Evolutionary conservation across 2,329 filamentous ascomycete genomes (phyloP).

Genomic region (Arthroderma uncinatum): DNA sequence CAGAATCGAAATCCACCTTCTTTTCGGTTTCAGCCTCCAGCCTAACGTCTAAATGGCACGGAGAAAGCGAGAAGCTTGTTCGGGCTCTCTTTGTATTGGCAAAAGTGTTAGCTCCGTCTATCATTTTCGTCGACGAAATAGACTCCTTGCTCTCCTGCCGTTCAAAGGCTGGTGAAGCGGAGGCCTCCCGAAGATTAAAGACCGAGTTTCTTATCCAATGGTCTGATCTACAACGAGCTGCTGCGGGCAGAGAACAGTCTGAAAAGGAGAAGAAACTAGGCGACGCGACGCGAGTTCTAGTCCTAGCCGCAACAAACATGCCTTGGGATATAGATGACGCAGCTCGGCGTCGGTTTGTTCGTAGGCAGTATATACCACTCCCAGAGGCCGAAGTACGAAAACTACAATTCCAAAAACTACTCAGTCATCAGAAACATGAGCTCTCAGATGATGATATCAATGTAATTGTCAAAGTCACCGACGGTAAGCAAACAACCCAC

Average conservation of each 20-base stretch:
- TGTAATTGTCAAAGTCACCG: slow-evolving; percentile 64
- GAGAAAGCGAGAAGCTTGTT: slow-evolving; percentile 93
- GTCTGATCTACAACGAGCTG: slow-evolving; percentile 85
- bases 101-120: slow-evolving; percentile 77
- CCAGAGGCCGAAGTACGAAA: slow-evolving; percentile 74
- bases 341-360: slow-evolving; percentile 76
- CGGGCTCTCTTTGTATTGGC: slow-evolving; percentile 84
- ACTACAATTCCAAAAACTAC: slow-evolving; percentile 63
- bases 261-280: slow-evolving; percentile 57
- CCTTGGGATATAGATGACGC: slow-evolving; percentile 98
- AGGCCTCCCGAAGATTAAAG: slow-evolving; percentile 87
- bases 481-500: slow-evolving; percentile 48
- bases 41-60: slow-evolving; percentile 88
- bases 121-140: slow-evolving; percentile 98
- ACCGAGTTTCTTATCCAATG: slow-evolving; percentile 97
- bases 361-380: slow-evolving; percentile 89
- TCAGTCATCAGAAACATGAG: slow-evolving; percentile 79
- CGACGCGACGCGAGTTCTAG: slow-evolving; percentile 78
- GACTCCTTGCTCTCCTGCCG: slow-evolving; percentile 82
- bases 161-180: slow-evolving; percentile 68
- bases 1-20: slow-evolving; percentile 87
- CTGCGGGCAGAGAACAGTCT: slow-evolving; percentile 63
- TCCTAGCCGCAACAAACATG: slow-evolving; percentile 88
- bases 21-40: slow-evolving; percentile 95
- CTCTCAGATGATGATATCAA: slow-evolving; percentile 61